Conservation (phyloP, 2,329 filamentous ascomycete species). For the Cercospora citrullina region DNA sequence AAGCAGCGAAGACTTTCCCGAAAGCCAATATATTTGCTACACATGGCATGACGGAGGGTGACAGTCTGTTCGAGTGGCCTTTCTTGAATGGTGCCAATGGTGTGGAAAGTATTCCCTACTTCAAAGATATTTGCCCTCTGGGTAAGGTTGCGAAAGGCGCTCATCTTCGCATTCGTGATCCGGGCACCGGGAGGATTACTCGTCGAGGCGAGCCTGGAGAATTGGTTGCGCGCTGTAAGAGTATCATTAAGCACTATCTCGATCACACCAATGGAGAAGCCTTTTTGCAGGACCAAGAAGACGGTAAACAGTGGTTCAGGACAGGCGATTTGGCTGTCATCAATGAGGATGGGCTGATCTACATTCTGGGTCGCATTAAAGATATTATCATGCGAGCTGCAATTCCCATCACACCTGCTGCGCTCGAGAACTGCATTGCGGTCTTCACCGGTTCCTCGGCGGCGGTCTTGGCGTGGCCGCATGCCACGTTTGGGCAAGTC, state of each 20-base stretch:
- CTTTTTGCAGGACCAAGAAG: constrained; percentile 23
- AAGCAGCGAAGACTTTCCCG: constrained; percentile 19
- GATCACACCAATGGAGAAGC: constrained; percentile 21
- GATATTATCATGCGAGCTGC: constrained; percentile 31
- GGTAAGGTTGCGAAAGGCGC: constrained; percentile 19
- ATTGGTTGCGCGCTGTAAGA: constrained; percentile 16
- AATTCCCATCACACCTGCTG: constrained; percentile 27
- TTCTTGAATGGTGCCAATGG: constrained; percentile 5
- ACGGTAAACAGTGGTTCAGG: constrained; percentile 27
- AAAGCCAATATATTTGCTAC: constrained; percentile 9
- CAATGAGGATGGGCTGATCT: constrained; percentile 23
- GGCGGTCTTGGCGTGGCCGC: constrained; percentile 23
- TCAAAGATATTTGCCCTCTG: constrained; percentile 22
- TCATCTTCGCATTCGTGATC: constrained; percentile 22
- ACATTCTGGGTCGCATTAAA: constrained; percentile 31
- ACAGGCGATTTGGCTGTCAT: constrained; percentile 33
- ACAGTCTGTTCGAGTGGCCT: constrained; percentile 24
- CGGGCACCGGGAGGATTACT: constrained; percentile 12
- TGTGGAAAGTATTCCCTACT: constrained; percentile 20
- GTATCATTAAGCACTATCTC: constrained; percentile 27
- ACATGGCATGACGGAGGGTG: constrained; percentile 29
- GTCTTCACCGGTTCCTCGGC: constrained; percentile 22
- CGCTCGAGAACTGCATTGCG: constrained; percentile 30
- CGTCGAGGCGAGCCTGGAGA: constrained; percentile 25
- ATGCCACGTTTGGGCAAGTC: constrained; percentile 24